phyloP scores from a whole-genome alignment of 352 stramenopile genomes.

The Thalassiosira mediterranea region DNA sequence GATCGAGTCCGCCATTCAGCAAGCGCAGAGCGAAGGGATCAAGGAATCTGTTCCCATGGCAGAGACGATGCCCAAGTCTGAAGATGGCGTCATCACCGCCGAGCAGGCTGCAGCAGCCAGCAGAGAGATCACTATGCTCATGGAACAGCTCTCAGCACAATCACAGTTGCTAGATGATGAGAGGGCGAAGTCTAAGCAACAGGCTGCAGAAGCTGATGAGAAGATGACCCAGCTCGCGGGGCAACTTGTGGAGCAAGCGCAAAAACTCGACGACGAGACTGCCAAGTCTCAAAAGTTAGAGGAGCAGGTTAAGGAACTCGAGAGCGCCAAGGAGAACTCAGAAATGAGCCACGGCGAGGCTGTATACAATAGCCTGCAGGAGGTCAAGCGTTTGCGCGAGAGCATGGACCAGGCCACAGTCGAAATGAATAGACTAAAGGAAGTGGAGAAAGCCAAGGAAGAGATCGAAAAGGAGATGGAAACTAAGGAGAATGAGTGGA shows the following conservation, averaged over 20 bases:
- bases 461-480: constrained; percentile 15
- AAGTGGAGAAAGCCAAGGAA: constrained; percentile 7
- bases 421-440: constrained; percentile 41
- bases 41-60: neutral
- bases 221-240: constrained; percentile 18
- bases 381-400: constrained; percentile 40
- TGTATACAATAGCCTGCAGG: constrained; percentile 40
- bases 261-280: constrained; percentile 14
- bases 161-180: neutral
- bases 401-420: constrained; percentile 46
- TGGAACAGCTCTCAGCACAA: too few relatives aligned
- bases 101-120: neutral
- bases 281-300: constrained; percentile 23
- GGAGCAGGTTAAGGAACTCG: constrained; percentile 15
- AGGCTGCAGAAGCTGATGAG: too few relatives aligned
- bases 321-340: constrained; percentile 14
- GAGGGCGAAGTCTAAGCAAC: neutral
- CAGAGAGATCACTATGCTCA: neutral
- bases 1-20: constrained; percentile 22
- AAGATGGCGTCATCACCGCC: neutral
- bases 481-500: neutral
- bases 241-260: neutral
- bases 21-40: neutral
- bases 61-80: neutral
- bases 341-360: constrained; percentile 35